These are phyloP conservation scores for Xylaria curta DNA, from an alignment of 495 filamentous ascomycete genomes.

Conservation along the genomic window DNA sequence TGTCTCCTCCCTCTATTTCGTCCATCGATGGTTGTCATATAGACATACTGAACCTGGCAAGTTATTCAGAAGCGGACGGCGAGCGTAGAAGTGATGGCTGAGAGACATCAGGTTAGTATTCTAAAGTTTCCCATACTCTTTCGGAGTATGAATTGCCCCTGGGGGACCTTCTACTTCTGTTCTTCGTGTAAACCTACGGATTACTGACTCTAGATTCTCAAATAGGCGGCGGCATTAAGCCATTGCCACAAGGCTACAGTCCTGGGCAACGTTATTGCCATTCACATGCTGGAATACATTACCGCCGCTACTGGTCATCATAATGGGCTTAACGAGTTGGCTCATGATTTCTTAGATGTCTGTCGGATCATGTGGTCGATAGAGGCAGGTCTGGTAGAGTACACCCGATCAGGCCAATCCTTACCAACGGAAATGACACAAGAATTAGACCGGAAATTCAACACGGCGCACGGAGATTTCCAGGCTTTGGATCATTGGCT, in stretches of 20 bases:
- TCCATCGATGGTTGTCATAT: not conserved
- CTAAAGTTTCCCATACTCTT: not conserved
- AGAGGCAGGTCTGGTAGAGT: constrained; percentile 57
- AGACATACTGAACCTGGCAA: not conserved
- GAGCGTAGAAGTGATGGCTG: constrained; percentile 16
- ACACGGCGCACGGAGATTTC: constrained; percentile 52
- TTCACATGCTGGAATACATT: constrained; percentile 63
- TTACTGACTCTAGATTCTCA: not conserved
- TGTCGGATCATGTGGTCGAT: constrained; percentile 59
- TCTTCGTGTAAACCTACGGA: not conserved
- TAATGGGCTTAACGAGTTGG: constrained; percentile 55
- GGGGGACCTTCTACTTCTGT: not conserved
- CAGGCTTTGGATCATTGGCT: constrained; percentile 57
- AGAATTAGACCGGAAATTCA: constrained; percentile 60
- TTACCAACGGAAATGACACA: constrained; percentile 54
- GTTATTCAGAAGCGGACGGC: constrained; percentile 3
- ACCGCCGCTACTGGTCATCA: constrained; percentile 52
- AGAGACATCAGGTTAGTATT: constrained; percentile 17
- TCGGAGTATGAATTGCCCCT: not conserved
- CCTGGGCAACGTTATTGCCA: constrained; percentile 57
- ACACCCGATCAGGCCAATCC: constrained; percentile 41
- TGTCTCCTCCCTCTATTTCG: constrained; percentile 6
- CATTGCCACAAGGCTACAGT: constrained; percentile 47
- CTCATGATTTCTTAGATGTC: constrained; percentile 58
- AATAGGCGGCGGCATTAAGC: constrained; percentile 23